Evolutionary conservation across 768 basidiomycete genomes (phyloP).

Genomic region (Suillus hirtellus): DNA sequence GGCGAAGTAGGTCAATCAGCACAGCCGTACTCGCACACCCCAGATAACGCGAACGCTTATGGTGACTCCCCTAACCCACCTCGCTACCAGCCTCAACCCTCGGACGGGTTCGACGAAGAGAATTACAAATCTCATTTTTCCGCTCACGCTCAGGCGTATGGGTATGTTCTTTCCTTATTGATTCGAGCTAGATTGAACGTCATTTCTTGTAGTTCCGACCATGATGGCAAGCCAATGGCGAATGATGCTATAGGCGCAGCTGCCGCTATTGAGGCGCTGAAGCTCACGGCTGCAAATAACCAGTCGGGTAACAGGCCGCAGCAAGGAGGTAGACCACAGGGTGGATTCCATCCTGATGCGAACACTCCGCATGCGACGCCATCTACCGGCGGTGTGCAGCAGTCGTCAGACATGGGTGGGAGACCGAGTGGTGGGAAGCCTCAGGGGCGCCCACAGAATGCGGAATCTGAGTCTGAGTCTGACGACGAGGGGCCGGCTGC

Average conservation of each 20-base stretch:
- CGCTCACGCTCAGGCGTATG: constrained; percentile 34
- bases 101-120: constrained; percentile 13
- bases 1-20: constrained; percentile 14
- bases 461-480: not conserved
- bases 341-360: constrained; percentile 3
- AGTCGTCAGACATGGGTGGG: not conserved
- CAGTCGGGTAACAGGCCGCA: not conserved
- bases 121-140: constrained; percentile 23
- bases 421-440: constrained; percentile 10
- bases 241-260: constrained; percentile 28
- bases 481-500: constrained; percentile 14
- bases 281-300: constrained; percentile 24
- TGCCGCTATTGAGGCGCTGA: constrained; percentile 33
- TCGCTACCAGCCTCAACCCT: constrained; percentile 4
- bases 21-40: constrained; percentile 22
- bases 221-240: constrained; percentile 26
- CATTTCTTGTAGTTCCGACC: not conserved
- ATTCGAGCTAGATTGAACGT: not conserved
- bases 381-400: constrained; percentile 12
- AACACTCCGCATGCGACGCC: not conserved
- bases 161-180: constrained; percentile 18
- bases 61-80: constrained; percentile 18
- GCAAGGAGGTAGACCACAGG: constrained; percentile 7
- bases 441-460: not conserved
- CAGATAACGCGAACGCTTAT: constrained; percentile 20